Conservation (phyloP, 1,139 yeast genomes). For the Kluyveromyces sp. region DNA sequence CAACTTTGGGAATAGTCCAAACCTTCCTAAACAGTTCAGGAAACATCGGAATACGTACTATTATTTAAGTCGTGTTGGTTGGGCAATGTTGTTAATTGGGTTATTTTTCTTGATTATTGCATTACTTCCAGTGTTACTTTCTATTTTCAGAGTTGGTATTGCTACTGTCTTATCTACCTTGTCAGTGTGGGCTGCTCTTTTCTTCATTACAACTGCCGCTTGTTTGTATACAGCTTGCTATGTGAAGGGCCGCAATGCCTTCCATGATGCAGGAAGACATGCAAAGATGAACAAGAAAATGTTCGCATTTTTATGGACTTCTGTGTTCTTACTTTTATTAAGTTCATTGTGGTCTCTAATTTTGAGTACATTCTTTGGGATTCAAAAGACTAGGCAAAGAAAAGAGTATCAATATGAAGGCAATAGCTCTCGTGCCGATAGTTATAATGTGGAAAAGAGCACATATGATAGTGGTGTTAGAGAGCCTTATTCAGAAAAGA, state of each 20-base stretch:
- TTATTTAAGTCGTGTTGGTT: slow-evolving; percentile 59
- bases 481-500: background rate
- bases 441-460: slow-evolving; percentile 1
- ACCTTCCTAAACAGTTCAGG: slow-evolving; percentile 47
- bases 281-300: slow-evolving; percentile 51
- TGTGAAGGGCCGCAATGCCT: slow-evolving; percentile 53
- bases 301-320: slow-evolving; percentile 61
- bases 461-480: slow-evolving; percentile 3
- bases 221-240: slow-evolving; percentile 56
- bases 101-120: slow-evolving; percentile 49
- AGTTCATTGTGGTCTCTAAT: slow-evolving; percentile 20
- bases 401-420: slow-evolving; percentile 2
- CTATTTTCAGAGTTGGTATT: slow-evolving; percentile 13
- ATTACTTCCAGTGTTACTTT: slow-evolving; percentile 33
- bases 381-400: background rate
- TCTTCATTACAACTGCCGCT: slow-evolving; percentile 54
- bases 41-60: slow-evolving; percentile 44
- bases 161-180: slow-evolving; percentile 10
- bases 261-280: slow-evolving; percentile 38
- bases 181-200: slow-evolving; percentile 35
- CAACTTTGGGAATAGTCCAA: slow-evolving; percentile 47
- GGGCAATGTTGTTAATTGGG: slow-evolving; percentile 58
- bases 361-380: background rate
- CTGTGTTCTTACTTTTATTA: slow-evolving; percentile 41
- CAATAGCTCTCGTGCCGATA: slow-evolving; percentile 4